A percentile compares a stretch with the other conserved stretches of the same genome.
phyloP scores from a whole-genome alignment of 139 green algal genomes.

The Tetradesmus obliquus region DNA sequence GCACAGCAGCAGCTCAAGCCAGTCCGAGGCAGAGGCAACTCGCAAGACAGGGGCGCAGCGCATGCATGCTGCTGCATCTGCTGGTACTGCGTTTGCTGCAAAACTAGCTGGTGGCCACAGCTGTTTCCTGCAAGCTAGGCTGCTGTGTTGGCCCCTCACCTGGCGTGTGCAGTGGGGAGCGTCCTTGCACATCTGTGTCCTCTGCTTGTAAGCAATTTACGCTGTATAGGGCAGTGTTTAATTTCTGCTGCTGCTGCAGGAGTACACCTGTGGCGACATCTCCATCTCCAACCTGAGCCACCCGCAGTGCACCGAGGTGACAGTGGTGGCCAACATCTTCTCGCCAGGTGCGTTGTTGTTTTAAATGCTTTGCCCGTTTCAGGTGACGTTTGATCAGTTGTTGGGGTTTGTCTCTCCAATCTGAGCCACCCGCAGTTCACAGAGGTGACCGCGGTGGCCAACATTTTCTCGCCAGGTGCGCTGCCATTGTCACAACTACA shows the following conservation, averaged over 20 bases:
- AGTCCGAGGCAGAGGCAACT: too few relatives aligned
- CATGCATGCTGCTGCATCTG: background rate
- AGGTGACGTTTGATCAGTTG: background rate
- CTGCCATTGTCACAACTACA: too few relatives aligned
- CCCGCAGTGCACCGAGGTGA: slow-evolving; percentile 11
- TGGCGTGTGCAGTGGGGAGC: slow-evolving; percentile 76
- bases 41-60: too few relatives aligned
- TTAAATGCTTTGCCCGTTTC: background rate
- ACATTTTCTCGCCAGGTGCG: slow-evolving; percentile 44
- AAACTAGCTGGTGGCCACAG: too few relatives aligned
- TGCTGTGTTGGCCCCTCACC: background rate
- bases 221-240: background rate
- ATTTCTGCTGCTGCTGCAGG: slow-evolving; percentile 17
- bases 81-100: background rate
- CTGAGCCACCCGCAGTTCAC: background rate
- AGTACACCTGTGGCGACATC: slow-evolving; percentile 40
- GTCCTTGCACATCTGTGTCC: slow-evolving; percentile 92
- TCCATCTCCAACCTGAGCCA: slow-evolving; percentile 25
- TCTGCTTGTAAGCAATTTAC: background rate
- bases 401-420: background rate
- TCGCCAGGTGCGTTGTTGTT: slow-evolving; percentile 17
- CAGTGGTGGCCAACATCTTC: slow-evolving; percentile 36
- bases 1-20: too few relatives aligned
- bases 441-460: slow-evolving; percentile 5
- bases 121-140: background rate